Conservation (phyloP, 108 stramenopile genomes). For the Nitzschia putrida region DNA sequence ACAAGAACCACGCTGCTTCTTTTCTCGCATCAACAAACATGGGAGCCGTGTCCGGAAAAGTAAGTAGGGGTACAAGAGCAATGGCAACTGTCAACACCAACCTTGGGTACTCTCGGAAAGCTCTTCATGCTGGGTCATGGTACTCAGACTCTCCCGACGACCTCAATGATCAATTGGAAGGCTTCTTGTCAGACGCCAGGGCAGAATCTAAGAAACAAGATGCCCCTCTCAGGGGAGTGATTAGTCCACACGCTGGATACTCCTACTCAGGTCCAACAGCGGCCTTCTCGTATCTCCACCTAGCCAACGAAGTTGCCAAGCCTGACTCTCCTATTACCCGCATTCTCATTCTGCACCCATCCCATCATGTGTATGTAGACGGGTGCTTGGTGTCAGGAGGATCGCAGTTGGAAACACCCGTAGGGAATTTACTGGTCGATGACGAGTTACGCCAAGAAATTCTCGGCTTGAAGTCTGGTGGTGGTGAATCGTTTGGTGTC, state of each 20-base stretch:
- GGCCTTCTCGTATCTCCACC: conserved; percentile 65
- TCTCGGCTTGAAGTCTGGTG: conserved; percentile 14
- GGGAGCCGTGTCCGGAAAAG: conserved; percentile 14
- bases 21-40: background rate
- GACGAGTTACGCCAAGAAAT: conserved; percentile 61
- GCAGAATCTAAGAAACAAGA: background rate
- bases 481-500: conserved; percentile 42
- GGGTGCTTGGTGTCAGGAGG: conserved; percentile 77
- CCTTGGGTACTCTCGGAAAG: conserved; percentile 54
- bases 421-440: conserved; percentile 71
- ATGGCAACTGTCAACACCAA: background rate
- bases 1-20: background rate
- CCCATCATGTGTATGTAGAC: conserved; percentile 83
- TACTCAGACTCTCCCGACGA: conserved; percentile 48
- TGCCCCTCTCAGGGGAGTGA: conserved; percentile 50
- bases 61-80: background rate
- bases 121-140: conserved; percentile 82
- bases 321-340: conserved; percentile 13
- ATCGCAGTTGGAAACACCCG: conserved; percentile 58
- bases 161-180: conserved; percentile 48
- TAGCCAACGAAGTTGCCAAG: conserved; percentile 37
- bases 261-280: conserved; percentile 85
- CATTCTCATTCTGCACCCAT: conserved; percentile 75
- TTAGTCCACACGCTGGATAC: conserved; percentile 86
- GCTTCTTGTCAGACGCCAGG: conserved; percentile 38